A percentile compares a stretch with the other conserved stretches of the same genome.
phyloP scores from a whole-genome alignment of 2,329 filamentous ascomycete genomes.

The Penicillium sp. region DNA sequence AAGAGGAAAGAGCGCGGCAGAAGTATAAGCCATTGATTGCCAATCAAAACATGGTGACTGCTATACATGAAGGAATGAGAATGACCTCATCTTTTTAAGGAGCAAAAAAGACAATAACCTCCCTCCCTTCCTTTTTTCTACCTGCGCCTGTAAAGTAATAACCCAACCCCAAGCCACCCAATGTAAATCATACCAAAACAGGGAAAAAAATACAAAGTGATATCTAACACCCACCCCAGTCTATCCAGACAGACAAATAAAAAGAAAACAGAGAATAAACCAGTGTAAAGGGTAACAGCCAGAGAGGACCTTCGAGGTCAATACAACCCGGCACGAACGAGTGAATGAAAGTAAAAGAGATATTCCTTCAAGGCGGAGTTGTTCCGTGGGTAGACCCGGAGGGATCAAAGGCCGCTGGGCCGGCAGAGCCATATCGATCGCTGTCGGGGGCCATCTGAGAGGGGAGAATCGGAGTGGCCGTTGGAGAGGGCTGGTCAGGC shows the following conservation, averaged over 20 bases:
- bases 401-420: slow-evolving; percentile 27
- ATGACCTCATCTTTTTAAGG: slow-evolving; percentile 19
- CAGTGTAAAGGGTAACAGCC: slow-evolving; percentile 10
- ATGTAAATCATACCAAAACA: slow-evolving; percentile 13
- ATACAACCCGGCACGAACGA: slow-evolving; percentile 7
- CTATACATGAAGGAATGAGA: slow-evolving; percentile 24
- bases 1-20: neutral
- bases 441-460: slow-evolving; percentile 33
- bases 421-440: slow-evolving; percentile 31
- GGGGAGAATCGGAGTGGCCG: slow-evolving; percentile 32
- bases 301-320: slow-evolving; percentile 13
- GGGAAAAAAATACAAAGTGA: slow-evolving; percentile 15
- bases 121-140: slow-evolving; percentile 15
- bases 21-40: slow-evolving; percentile 10
- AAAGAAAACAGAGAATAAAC: slow-evolving; percentile 12
- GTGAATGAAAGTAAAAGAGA: slow-evolving; percentile 2
- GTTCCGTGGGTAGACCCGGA: slow-evolving; percentile 31
- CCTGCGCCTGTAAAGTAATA: slow-evolving; percentile 20
- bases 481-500: slow-evolving; percentile 30
- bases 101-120: slow-evolving; percentile 13
- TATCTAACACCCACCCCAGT: slow-evolving; percentile 32
- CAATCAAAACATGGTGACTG: slow-evolving; percentile 8
- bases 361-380: slow-evolving; percentile 27
- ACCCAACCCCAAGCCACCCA: slow-evolving; percentile 23
- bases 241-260: slow-evolving; percentile 31